A percentile compares a stretch with the other conserved stretches of the same genome.
Conservation (phyloP, 2,329 filamentous ascomycete species). For the Penicillium sp. region DNA sequence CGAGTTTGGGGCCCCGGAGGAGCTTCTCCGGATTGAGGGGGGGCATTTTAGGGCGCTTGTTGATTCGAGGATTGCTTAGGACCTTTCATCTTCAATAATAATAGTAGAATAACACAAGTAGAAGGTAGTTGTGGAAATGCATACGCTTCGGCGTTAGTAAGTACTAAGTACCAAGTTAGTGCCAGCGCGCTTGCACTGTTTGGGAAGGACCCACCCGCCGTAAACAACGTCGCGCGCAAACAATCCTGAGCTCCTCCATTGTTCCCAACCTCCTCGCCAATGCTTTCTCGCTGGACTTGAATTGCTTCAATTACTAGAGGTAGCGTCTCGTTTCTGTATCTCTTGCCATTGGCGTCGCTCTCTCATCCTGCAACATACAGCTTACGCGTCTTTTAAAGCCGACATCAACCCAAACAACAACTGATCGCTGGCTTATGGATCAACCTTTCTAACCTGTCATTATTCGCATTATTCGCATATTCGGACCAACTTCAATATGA, state of each 20-base stretch:
- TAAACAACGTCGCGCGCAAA: slow-evolving; percentile 11
- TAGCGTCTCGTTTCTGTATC: background rate
- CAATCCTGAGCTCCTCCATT: background rate
- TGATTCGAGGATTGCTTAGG: too few species aligned
- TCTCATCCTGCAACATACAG: background rate
- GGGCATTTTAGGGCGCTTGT: slow-evolving; percentile 4
- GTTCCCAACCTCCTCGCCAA: background rate
- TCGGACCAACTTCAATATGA: background rate
- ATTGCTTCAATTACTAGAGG: background rate
- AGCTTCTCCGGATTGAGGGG: slow-evolving; percentile 17
- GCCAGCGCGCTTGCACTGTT: slow-evolving; percentile 1
- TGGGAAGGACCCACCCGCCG: slow-evolving; percentile 6
- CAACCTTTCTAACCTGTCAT: background rate
- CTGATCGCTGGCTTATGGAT: background rate
- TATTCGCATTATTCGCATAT: background rate
- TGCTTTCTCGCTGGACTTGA: background rate
- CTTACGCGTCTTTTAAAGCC: background rate
- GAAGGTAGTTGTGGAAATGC: too few species aligned
- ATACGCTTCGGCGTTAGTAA: too few species aligned
- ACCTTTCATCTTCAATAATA: background rate
- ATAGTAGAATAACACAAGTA: too few species aligned
- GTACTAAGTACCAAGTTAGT: too few species aligned
- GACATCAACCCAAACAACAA: background rate
- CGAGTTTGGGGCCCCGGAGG: slow-evolving; percentile 36
- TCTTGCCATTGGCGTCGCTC: background rate